Evolutionary conservation across 208 protist species (phyloP), one percentile per base, ranked within the genome.

Genomic region (Phytomonas francai): DNA sequence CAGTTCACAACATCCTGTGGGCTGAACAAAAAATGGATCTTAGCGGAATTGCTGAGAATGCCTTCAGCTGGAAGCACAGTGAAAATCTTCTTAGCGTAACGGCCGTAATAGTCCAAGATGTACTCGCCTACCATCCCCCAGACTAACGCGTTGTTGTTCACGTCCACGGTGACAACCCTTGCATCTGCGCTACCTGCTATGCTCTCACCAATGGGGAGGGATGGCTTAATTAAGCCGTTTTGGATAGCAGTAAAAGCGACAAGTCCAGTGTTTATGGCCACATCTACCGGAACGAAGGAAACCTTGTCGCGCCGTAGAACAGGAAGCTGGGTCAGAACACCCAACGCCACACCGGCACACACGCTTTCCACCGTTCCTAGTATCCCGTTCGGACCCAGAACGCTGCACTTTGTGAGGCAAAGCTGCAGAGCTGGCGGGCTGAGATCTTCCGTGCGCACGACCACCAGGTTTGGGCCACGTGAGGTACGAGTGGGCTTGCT

Each of bases 101-200:
- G 81, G 3, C 76, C 71, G 62, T 88, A 89, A 71, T 95, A 95
- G 64, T 87, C 74, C 59, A 88, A 73, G 2, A 95, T 45, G 64
- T 89, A 93, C 70, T 91, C 79, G 1, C 72, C 71, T 30, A 92
- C 27, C 85, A 90, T 93, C 30, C 83, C 87, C 89, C 89, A 95
- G 31, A 92, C 83, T 49, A 92, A 64, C 25, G 68, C n/a, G 29
- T 30, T 62, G 61, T 63, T 42, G 28, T 25, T 67, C 16, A 45
- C 51, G 29, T 36, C 49, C 59, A 5, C 28, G 9, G 54, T 28
- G 33, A 22, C 59, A 36, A 59, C 45, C 31, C 33, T 45, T 59
- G 14, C 3, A 16, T 27, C 9, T 1, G 32, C 25, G 0, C 29
- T 19, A 29, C 54, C 16, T 25, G 22, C 29, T 16, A 27, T 61